Conservation (phyloP, 306 rosid species). For the Sesbania bispinosa region DNA sequence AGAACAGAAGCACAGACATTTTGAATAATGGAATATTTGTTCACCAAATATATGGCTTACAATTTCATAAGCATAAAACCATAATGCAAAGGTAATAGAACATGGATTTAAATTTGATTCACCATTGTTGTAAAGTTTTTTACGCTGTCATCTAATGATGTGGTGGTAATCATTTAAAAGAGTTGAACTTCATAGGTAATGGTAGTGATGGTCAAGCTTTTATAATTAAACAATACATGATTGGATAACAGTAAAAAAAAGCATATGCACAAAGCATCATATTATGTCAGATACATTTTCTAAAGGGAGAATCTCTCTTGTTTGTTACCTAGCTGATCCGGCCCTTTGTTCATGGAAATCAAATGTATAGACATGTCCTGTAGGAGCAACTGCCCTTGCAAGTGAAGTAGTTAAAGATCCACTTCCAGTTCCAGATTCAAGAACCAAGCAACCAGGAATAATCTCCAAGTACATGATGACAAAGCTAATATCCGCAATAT, state of each 20-base stretch:
- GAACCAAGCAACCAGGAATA: constrained; percentile 80
- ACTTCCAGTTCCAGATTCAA: too few relatives aligned
- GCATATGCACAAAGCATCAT: not conserved
- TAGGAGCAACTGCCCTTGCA: constrained; percentile 77
- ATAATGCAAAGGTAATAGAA: not conserved
- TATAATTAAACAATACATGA: not conserved
- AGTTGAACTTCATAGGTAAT: not conserved
- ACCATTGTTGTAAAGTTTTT: not conserved
- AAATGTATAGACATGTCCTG: constrained; percentile 72
- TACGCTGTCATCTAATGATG: not conserved
- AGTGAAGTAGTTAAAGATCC: constrained; percentile 89
- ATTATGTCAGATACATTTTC: not conserved
- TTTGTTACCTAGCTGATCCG: constrained; percentile 71
- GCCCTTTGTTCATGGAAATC: constrained; percentile 95
- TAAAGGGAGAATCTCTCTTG: not conserved
- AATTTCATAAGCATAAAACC: constrained; percentile 3
- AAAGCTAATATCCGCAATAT: constrained; percentile 83
- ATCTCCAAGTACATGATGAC: constrained; percentile 76
- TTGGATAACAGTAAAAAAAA: not conserved
- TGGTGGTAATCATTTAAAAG: not conserved
- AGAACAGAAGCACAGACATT: not conserved
- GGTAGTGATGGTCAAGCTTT: not conserved
- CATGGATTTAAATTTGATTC: not conserved
- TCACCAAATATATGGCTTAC: not conserved
- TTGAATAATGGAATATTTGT: not conserved